Evolutionary conservation across 140 eudicot genomes (phyloP).

Genomic region (Senecio squalidus): DNA sequence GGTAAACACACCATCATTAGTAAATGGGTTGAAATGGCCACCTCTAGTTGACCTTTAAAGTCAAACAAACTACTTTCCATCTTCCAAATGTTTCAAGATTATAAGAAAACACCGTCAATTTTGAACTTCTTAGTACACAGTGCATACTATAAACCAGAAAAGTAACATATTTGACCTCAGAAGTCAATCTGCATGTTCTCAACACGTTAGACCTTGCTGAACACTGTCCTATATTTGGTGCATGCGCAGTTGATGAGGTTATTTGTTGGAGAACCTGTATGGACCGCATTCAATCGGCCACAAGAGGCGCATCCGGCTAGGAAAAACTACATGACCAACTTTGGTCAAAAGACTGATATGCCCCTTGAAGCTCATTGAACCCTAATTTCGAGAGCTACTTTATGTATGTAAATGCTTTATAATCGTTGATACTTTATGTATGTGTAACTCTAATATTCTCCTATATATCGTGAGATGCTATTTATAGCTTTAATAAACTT

Average conservation of each 20-base stretch:
- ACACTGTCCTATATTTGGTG: neutral
- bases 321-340: conserved; percentile 31
- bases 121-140: neutral
- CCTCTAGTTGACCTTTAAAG: neutral
- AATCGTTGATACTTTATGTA: conserved; percentile 1
- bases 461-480: neutral
- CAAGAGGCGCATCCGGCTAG: conserved; percentile 70
- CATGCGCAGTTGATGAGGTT: conserved; percentile 79
- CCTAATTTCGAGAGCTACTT: neutral
- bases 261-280: conserved; percentile 92
- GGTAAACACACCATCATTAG: too few relatives aligned
- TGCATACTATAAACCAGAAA: neutral
- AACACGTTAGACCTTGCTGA: neutral
- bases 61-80: conserved; percentile 8
- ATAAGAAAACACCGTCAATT: neutral
- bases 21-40: too few relatives aligned
- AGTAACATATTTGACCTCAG: neutral
- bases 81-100: neutral
- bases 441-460: neutral
- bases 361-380: conserved; percentile 62
- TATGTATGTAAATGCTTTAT: conserved; percentile 12
- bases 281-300: conserved; percentile 82
- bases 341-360: conserved; percentile 35
- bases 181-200: neutral
- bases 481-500: neutral